A percentile compares a stretch with the other conserved stretches of the same genome.
phyloP scores from a whole-genome alignment of 2,329 filamentous ascomycete species.

The Alternaria infectoria region DNA sequence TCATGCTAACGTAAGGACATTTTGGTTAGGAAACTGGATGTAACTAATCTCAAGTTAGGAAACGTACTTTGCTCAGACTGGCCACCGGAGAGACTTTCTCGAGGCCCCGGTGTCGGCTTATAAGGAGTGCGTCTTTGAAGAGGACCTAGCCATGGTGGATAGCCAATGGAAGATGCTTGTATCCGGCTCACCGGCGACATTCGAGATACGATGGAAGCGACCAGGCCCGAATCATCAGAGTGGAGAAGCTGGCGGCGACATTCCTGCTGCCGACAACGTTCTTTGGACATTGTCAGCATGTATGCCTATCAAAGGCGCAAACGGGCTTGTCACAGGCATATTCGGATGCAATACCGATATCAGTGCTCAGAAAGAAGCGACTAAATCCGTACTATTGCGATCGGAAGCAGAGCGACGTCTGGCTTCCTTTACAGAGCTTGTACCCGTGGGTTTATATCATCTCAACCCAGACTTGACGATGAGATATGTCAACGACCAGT shows the following conservation, averaged over 20 bases:
- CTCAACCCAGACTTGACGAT: conserved; percentile 20
- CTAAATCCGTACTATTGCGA: conserved; percentile 13
- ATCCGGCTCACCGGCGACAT: conserved; percentile 25
- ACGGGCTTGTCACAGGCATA: conserved; percentile 23
- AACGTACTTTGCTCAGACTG: conserved; percentile 14
- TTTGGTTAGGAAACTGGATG: neutral
- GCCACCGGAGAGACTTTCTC: conserved; percentile 6
- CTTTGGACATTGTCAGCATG: conserved; percentile 31
- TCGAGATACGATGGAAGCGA: conserved; percentile 35
- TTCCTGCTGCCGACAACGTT: neutral
- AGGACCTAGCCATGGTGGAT: conserved; percentile 3
- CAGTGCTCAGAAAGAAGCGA: conserved; percentile 29
- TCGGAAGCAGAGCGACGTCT: conserved; percentile 25
- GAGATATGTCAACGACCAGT: conserved; percentile 28
- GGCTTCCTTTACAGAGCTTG: conserved; percentile 20
- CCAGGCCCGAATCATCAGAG: neutral
- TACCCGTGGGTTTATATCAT: conserved; percentile 17
- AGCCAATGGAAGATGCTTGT: conserved; percentile 25
- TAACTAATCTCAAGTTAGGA: conserved; percentile 1
- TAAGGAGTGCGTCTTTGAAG: conserved; percentile 8
- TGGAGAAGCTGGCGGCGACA: neutral
- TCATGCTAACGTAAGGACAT: conserved; percentile 15
- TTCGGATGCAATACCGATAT: conserved; percentile 34
- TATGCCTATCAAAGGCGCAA: conserved; percentile 24
- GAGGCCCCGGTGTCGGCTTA: conserved; percentile 8